Evolutionary conservation across 1,284 basidiomycete genomes (phyloP).

Genomic region (Ustilago lituana): DNA sequence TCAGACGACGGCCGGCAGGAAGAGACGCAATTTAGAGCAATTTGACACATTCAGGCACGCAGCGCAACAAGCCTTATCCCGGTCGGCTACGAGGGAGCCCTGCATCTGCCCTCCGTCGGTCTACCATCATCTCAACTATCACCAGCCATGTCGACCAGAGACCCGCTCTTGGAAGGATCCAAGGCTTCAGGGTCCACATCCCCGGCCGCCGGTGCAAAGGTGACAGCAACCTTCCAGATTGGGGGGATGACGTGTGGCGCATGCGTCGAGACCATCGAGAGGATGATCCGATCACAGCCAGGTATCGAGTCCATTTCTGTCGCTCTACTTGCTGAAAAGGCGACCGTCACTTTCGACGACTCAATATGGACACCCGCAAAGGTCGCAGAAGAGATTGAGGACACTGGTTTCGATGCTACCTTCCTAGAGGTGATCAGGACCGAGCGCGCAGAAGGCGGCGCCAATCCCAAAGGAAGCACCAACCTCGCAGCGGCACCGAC

Average conservation of each 20-base stretch:
- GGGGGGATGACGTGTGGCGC: constrained; percentile 92
- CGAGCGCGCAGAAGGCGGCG: constrained; percentile 4
- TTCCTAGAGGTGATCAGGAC: constrained; percentile 35
- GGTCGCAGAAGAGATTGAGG: constrained; percentile 81
- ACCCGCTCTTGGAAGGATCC: constrained; percentile 21
- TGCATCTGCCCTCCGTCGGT: background rate
- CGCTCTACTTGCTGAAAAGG: constrained; percentile 91
- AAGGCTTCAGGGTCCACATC: constrained; percentile 19
- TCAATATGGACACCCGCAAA: constrained; percentile 78
- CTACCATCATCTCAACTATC: background rate
- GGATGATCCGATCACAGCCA: constrained; percentile 81
- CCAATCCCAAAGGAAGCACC: constrained; percentile 1
- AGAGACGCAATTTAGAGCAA: no score
- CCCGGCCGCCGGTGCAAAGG: constrained; percentile 12
- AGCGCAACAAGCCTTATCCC: no score
- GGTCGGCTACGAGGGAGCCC: no score
- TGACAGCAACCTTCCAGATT: constrained; percentile 74
- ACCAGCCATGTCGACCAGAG: constrained; percentile 19
- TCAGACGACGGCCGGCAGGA: no score
- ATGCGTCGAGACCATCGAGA: constrained; percentile 94
- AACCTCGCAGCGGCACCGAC: background rate
- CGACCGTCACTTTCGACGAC: constrained; percentile 87
- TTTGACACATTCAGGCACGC: no score
- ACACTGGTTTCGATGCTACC: constrained; percentile 87
- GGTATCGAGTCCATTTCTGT: constrained; percentile 91